These are phyloP conservation scores for Ceratobasidium sp. DNA, from an alignment of 1,284 basidiomycete genomes.

Conservation along the genomic window DNA sequence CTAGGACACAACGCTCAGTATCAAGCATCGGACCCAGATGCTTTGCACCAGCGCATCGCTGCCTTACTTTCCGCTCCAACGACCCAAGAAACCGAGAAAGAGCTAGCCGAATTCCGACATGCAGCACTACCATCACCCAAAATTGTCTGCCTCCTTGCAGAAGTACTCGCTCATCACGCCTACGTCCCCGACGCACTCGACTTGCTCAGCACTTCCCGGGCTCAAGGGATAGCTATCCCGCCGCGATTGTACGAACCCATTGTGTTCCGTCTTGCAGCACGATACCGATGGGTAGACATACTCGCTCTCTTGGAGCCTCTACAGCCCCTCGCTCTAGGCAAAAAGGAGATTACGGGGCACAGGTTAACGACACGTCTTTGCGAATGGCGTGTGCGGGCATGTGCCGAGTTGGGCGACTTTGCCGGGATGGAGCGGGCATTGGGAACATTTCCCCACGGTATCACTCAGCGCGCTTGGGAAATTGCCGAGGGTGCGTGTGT, in stretches of 20 bases:
- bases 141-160: conserved; percentile 25
- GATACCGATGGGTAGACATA: conserved; percentile 17
- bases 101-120: conserved; percentile 17
- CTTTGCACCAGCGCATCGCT: conserved; percentile 1
- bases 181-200: conserved; percentile 27
- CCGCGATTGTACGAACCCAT: conserved; percentile 25
- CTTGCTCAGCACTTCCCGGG: neutral
- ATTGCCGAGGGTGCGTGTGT: conserved; percentile 10
- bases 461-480: conserved; percentile 16
- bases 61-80: conserved; percentile 9
- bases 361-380: conserved; percentile 27
- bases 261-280: conserved; percentile 13
- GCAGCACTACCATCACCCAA: neutral
- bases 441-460: conserved; percentile 27
- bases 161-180: conserved; percentile 26
- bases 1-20: neutral
- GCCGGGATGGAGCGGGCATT: conserved; percentile 35
- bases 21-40: neutral
- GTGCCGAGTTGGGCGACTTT: conserved; percentile 33
- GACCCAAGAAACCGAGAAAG: neutral
- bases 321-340: neutral
- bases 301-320: conserved; percentile 26
- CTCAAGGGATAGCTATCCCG: conserved; percentile 8
- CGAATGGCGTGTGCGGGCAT: conserved; percentile 32
- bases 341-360: neutral